Conservation (phyloP, 129 eudicot species). For the carrot (Daucus carota) region DH1_v3.0 NC_030381.2:33035501-33036000, state of each 20-base stretch:
- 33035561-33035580: too few relatives aligned
- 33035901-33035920: constrained; percentile 93
- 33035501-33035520: too few relatives aligned
- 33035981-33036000: constrained; percentile 23
- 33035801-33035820: not conserved
- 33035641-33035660: not conserved
- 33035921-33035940: constrained; percentile 84
- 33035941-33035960: constrained; percentile 74
- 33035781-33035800: not conserved
- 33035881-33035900: constrained; percentile 86
- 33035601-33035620: too few relatives aligned
- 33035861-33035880: constrained; percentile 93
- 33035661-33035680: not conserved
- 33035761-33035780: not conserved
- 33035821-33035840: not conserved
- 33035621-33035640: too few relatives aligned
- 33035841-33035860: not conserved
- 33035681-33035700: not conserved
- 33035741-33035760: not conserved
- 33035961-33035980: constrained; percentile 55
- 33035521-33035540: too few relatives aligned
- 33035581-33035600: too few relatives aligned
- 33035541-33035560: too few relatives aligned
- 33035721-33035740: not conserved
- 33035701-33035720: not conserved